Conservation (phyloP, 257 asterid species). For the Cinchona pubescens region DNA sequence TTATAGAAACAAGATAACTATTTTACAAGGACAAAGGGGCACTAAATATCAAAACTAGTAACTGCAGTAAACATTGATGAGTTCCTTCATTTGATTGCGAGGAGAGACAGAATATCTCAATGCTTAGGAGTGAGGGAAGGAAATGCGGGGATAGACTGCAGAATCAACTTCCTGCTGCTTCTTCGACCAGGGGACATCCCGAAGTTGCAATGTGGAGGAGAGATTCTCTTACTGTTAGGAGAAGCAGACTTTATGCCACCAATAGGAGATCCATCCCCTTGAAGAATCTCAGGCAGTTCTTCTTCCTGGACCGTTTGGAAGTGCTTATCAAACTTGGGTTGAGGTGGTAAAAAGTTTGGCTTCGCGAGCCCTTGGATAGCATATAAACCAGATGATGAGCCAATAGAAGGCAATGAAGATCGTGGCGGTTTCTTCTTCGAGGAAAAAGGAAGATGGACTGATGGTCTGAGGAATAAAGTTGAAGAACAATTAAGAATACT, state of each 20-base stretch:
- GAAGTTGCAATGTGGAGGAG: constrained; percentile 51
- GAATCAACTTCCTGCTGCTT: constrained; percentile 73
- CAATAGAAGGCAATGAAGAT: constrained; percentile 44
- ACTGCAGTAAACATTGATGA: constrained; percentile 9
- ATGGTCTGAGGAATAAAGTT: constrained; percentile 41
- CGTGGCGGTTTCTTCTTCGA: constrained; percentile 61
- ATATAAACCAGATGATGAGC: constrained; percentile 42
- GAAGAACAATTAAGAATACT: not conserved
- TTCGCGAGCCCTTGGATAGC: constrained; percentile 39
- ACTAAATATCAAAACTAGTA: constrained; percentile 12
- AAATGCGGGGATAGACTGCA: constrained; percentile 67
- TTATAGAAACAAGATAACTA: constrained; percentile 19
- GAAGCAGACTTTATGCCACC: constrained; percentile 58
- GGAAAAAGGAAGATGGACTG: constrained; percentile 47
- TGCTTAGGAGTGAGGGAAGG: constrained; percentile 64
- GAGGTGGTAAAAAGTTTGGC: constrained; percentile 45
- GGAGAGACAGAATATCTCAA: constrained; percentile 29
- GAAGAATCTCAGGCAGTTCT: constrained; percentile 74
- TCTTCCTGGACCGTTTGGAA: constrained; percentile 53
- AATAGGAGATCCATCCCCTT: constrained; percentile 45
- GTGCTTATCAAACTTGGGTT: constrained; percentile 53
- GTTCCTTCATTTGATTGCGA: not conserved
- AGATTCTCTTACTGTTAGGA: constrained; percentile 78
- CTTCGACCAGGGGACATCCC: constrained; percentile 42
- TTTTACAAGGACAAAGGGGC: constrained; percentile 24